Base-by-base conservation (phyloP, 345 rosid species). In the Cardamine chenopodiifolia region DNA sequence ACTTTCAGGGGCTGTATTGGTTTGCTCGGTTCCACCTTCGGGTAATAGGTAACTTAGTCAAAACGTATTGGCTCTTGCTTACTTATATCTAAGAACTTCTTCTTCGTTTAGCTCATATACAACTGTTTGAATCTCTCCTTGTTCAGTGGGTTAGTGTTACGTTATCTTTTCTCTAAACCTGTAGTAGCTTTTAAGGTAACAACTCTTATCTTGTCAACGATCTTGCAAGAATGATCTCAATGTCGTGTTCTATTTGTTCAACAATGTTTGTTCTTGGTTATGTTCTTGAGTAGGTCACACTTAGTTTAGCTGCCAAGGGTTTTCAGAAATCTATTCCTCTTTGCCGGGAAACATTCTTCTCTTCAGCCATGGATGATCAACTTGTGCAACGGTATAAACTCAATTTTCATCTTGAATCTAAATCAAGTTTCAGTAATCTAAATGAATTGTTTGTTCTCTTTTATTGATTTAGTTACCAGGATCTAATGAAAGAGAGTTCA, bases 11-110 rank as follows among this genome's bases (percentile, higher is more conserved):
- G 96, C 91, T 9, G 87, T 78, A 11, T 76, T 93, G 17, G 82
- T 89, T 29, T 93, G 96, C 86, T 91, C 98, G 12, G 98, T 89
- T 28, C 98, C 98, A 58, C 97, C 98, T 74, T 87, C 91, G 1
- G 94, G 98, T 74, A 91, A 93, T 81, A 87, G 97, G 98, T 93
- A 84, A 83, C 13, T 14, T 66, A 83, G 34, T 34, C 70, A 37
- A 20, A 39, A 15, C 74, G 19, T 31, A 22, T 45, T 39, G 15
- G 7, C 6, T 50, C 20, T 65, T 61, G 7, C 42, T 4, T 62
- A 42, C 42, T 4, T 62, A 42, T 11, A 40, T 49, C 18, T 22
- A 31, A 37, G 26, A 47, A 35, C 62, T 53, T 72, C 31, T 67
- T 52, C 3, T 3, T 73, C 40, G 18, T 55, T 20, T 66, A 70